These are phyloP conservation scores for Colletotrichum agaves DNA, from an alignment of 2,329 filamentous ascomycete species.

Conservation along the genomic window DNA sequence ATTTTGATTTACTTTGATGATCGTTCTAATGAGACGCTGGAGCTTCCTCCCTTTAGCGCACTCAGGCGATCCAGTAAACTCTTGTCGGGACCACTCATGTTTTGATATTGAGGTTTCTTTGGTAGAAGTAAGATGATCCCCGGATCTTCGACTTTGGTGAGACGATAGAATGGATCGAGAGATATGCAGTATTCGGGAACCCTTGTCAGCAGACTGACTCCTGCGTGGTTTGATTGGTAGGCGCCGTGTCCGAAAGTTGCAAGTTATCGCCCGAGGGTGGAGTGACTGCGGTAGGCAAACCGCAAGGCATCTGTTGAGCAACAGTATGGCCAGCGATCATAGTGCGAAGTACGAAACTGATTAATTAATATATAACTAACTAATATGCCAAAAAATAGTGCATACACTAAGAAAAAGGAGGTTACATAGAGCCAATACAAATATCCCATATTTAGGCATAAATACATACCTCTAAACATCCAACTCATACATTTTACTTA, in stretches of 20 bases:
- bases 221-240: conserved; percentile 2
- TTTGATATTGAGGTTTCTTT: neutral
- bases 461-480: too few relatives aligned
- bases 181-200: neutral
- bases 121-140: neutral
- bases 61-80: conserved; percentile 65
- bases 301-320: conserved; percentile 28
- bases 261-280: neutral
- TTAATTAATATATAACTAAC: too few relatives aligned
- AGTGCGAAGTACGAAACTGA: too few relatives aligned
- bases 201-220: neutral
- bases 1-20: conserved; percentile 52
- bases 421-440: too few relatives aligned
- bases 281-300: conserved; percentile 6
- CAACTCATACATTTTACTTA: too few relatives aligned
- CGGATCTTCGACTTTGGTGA: neutral
- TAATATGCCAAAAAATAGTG: too few relatives aligned
- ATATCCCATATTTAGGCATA: too few relatives aligned
- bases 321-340: too few relatives aligned
- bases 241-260: neutral
- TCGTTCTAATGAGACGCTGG: conserved; percentile 40
- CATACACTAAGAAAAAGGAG: too few relatives aligned
- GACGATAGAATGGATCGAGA: neutral
- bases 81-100: conserved; percentile 48
- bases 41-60: conserved; percentile 57